Evolutionary conservation across 148 eudicot genomes (phyloP).

Genomic region (Persicaria maculosa): DNA sequence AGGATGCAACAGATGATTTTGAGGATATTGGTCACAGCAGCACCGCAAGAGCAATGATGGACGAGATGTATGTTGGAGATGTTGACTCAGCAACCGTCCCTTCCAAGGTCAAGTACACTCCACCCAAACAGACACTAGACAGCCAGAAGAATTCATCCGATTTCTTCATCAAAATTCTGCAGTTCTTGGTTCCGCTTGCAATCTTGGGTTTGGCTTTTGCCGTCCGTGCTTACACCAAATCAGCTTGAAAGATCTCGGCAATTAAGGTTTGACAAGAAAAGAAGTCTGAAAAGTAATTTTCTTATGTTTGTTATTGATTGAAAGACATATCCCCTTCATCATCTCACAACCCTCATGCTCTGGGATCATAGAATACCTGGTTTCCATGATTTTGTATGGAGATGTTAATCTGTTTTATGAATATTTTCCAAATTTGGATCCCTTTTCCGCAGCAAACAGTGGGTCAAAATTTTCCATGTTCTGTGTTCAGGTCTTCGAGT

Average conservation of each 20-base stretch:
- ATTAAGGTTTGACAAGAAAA: background rate
- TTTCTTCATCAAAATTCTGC: slow-evolving; percentile 72
- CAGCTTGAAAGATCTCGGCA: slow-evolving; percentile 17
- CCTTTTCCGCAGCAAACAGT: background rate
- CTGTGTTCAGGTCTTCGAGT: background rate
- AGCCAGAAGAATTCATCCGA: slow-evolving; percentile 71
- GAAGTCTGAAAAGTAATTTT: background rate
- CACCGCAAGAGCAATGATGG: slow-evolving; percentile 79
- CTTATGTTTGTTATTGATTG: background rate
- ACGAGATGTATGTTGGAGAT: slow-evolving; percentile 65
- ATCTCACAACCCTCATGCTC: background rate
- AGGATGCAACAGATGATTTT: slow-evolving; percentile 92
- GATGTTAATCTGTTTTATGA: background rate
- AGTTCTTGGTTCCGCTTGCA: slow-evolving; percentile 36
- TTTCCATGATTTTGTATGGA: background rate
- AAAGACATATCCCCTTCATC: background rate
- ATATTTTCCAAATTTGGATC: background rate
- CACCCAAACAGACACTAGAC: slow-evolving; percentile 64
- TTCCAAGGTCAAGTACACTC: slow-evolving; percentile 44
- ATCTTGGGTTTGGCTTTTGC: slow-evolving; percentile 51
- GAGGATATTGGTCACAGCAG: slow-evolving; percentile 90
- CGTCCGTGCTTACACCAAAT: slow-evolving; percentile 61
- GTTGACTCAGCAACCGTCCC: slow-evolving; percentile 57
- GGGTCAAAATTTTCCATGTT: background rate
- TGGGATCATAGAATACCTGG: background rate